Evolutionary conservation across 441 rosid genomes (phyloP).

Genomic region (Gossypium trilobum): DNA sequence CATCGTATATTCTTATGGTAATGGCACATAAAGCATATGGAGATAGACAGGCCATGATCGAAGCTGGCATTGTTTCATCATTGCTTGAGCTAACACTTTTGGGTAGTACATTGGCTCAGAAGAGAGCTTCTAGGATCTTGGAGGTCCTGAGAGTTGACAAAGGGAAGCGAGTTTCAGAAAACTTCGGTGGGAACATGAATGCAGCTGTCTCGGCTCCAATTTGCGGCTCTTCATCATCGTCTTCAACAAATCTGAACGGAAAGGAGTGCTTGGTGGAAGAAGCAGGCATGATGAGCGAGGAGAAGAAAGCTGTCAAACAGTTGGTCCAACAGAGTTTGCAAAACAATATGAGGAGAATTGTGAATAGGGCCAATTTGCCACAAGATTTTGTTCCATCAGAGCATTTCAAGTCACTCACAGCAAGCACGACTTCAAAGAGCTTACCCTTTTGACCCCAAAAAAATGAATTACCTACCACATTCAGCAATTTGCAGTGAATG

Average conservation of each 20-base stretch:
- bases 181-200: conserved; percentile 42
- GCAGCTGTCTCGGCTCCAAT: conserved; percentile 80
- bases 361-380: conserved; percentile 86
- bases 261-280: conserved; percentile 46
- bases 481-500: not conserved
- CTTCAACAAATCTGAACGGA: conserved; percentile 25
- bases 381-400: conserved; percentile 93
- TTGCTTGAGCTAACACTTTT: conserved; percentile 81
- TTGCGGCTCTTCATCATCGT: conserved; percentile 52
- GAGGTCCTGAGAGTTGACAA: conserved; percentile 71
- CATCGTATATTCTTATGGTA: conserved; percentile 69
- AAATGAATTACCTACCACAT: not conserved
- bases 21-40: conserved; percentile 87
- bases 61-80: conserved; percentile 71
- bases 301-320: conserved; percentile 88
- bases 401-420: conserved; percentile 72
- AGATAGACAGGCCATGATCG: conserved; percentile 81
- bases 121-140: conserved; percentile 86
- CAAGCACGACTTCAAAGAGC: conserved; percentile 87
- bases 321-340: conserved; percentile 93
- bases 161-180: conserved; percentile 76
- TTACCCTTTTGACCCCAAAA: conserved; percentile 60
- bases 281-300: conserved; percentile 81
- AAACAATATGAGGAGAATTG: conserved; percentile 91
- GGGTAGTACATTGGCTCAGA: conserved; percentile 86